Evolutionary conservation across 2,329 filamentous ascomycete genomes (phyloP).

Genomic region (Pestalotiopsis sp.): DNA sequence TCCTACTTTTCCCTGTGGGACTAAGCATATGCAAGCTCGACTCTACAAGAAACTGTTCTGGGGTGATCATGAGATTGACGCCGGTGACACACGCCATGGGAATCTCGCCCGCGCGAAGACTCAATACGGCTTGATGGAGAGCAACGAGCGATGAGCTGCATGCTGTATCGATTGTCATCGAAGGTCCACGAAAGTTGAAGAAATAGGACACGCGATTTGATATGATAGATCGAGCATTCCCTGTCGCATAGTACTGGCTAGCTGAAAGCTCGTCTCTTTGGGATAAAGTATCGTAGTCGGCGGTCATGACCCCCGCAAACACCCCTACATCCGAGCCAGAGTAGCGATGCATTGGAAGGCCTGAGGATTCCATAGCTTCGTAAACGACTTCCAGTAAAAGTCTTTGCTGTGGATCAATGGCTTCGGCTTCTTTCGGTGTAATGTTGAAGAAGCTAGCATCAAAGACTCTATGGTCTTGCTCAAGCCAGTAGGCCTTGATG

Average conservation of each 20-base stretch:
- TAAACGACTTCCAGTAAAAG: slow-evolving; percentile 37
- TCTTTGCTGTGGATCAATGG: slow-evolving; percentile 36
- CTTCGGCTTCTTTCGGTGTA: slow-evolving; percentile 35
- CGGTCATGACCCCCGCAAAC: slow-evolving; percentile 35
- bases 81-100: slow-evolving; percentile 45
- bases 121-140: slow-evolving; percentile 40
- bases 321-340: slow-evolving; percentile 32
- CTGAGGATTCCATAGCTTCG: slow-evolving; percentile 36
- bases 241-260: slow-evolving; percentile 35
- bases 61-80: slow-evolving; percentile 44
- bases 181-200: slow-evolving; percentile 41
- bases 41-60: slow-evolving; percentile 45
- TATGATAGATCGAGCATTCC: slow-evolving; percentile 35
- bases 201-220: slow-evolving; percentile 43
- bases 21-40: slow-evolving; percentile 47
- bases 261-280: slow-evolving; percentile 30
- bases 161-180: slow-evolving; percentile 42
- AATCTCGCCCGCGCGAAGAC: slow-evolving; percentile 41
- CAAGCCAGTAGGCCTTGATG: slow-evolving; percentile 31
- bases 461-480: slow-evolving; percentile 28
- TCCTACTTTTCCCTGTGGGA: slow-evolving; percentile 44
- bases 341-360: slow-evolving; percentile 27
- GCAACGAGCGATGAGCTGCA: slow-evolving; percentile 42
- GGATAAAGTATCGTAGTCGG: slow-evolving; percentile 32
- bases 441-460: slow-evolving; percentile 38